A percentile compares a stretch with the other conserved stretches of the same genome.
phyloP scores from a whole-genome alignment of 306 rosid species.

The Prunus fruticosa region DNA sequence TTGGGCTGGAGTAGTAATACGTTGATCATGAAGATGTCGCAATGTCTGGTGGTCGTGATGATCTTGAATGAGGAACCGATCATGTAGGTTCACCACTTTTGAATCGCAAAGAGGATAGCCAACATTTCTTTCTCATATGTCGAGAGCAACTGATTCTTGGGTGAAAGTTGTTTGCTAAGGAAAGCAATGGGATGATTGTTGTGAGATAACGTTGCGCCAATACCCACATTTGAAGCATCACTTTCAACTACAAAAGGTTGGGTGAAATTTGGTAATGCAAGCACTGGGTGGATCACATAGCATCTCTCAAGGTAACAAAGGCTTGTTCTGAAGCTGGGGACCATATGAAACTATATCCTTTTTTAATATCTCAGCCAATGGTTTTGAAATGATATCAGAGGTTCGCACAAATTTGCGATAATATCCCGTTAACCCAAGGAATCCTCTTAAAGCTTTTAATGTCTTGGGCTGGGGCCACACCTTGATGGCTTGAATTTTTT shows the following conservation, averaged over 20 bases:
- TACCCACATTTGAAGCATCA: background rate
- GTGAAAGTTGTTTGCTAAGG: background rate
- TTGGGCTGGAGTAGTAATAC: background rate
- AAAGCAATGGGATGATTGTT: background rate
- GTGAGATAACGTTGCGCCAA: background rate
- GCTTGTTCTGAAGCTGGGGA: background rate
- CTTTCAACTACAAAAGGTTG: background rate
- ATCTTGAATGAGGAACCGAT: background rate
- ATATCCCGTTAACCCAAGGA: background rate
- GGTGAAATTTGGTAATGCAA: background rate
- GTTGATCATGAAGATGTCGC: background rate
- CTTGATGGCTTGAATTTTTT: background rate
- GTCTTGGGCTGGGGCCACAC: background rate
- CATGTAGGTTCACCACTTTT: background rate
- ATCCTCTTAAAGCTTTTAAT: background rate
- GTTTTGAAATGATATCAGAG: background rate
- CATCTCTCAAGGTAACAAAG: background rate
- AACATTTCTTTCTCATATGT: slow-evolving; percentile 8
- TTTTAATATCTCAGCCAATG: background rate
- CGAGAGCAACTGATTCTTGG: background rate
- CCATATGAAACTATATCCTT: background rate
- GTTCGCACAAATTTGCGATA: background rate
- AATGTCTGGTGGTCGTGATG: background rate
- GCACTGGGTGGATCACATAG: background rate
- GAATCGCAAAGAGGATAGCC: background rate